Evolutionary conservation across 257 asterid species (phyloP).

Genomic region (Solanum chiquidenum): DNA sequence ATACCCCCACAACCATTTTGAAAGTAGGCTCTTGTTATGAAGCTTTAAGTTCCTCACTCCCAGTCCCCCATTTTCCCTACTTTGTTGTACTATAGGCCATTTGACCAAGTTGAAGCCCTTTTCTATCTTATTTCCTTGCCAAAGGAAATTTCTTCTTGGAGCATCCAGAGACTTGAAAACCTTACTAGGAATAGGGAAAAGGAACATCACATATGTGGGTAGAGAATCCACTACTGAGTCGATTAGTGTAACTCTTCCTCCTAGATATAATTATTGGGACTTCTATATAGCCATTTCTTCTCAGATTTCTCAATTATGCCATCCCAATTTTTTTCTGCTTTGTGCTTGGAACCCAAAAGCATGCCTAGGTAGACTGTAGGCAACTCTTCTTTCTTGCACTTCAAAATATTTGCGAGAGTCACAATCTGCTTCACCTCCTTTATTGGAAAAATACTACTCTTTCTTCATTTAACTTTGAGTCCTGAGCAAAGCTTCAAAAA

Average conservation of each 20-base stretch:
- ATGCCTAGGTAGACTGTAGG: not conserved
- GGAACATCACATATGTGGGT: not conserved
- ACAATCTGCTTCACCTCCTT: not conserved
- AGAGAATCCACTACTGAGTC: not conserved
- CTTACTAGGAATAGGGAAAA: not conserved
- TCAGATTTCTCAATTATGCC: not conserved
- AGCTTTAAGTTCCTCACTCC: not conserved
- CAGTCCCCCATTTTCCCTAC: not conserved
- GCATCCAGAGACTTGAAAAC: not conserved
- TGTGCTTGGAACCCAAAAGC: not conserved
- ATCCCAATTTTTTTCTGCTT: not conserved
- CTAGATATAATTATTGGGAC: not conserved
- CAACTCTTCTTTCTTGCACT: not conserved
- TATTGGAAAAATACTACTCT: not conserved
- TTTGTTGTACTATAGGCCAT: not conserved
- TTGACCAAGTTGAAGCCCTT: not conserved
- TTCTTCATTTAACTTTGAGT: not conserved
- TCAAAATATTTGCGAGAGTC: not conserved
- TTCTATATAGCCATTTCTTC: not conserved
- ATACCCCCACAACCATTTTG: not conserved
- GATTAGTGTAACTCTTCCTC: not conserved
- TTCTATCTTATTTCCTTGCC: not conserved
- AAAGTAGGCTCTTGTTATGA: not conserved
- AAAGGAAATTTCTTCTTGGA: not conserved
- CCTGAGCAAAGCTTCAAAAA: not conserved